phyloP scores from a whole-genome alignment of 139 green algal species.

The Monoraphidium neglectum region DNA sequence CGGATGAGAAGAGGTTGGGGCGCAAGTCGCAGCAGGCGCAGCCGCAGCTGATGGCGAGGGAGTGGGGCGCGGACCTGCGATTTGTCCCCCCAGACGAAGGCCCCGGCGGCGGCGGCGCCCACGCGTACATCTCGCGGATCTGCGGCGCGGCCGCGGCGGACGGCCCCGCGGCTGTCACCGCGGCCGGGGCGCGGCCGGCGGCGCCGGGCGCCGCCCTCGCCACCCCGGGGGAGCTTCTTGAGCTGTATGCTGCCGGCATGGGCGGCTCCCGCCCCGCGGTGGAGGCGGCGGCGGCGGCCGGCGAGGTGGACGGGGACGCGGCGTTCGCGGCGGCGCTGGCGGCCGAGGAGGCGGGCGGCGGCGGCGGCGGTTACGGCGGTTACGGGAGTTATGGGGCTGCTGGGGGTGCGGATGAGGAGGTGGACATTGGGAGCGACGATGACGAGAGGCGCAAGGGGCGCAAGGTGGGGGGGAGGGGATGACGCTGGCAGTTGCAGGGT shows the following conservation, averaged over 20 bases:
- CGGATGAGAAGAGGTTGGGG: too few relatives aligned
- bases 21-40: too few relatives aligned
- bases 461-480: constrained; percentile 7
- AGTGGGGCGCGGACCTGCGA: constrained; percentile 4
- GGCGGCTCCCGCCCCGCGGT: background rate
- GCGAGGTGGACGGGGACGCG: background rate
- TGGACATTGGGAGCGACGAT: constrained; percentile 33
- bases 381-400: background rate
- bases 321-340: background rate
- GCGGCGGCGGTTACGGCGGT: background rate
- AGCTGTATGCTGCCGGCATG: background rate
- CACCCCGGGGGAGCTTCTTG: background rate
- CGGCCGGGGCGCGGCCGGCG: too few relatives aligned
- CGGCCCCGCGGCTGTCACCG: too few relatives aligned
- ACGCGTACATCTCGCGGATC: too few relatives aligned
- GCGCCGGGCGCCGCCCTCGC: background rate
- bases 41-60: background rate
- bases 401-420: constrained; percentile 3
- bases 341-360: background rate
- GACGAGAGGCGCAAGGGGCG: constrained; percentile 18
- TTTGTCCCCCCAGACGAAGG: background rate
- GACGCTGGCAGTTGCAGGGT: too few relatives aligned
- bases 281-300: background rate
- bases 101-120: background rate
- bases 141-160: too few relatives aligned